Percentiles rank a stretch among this genome's conserved stretches.
Evolutionary conservation across 495 filamentous ascomycete genomes (phyloP).

Genomic region (Saxophila tyrrhenica): DNA sequence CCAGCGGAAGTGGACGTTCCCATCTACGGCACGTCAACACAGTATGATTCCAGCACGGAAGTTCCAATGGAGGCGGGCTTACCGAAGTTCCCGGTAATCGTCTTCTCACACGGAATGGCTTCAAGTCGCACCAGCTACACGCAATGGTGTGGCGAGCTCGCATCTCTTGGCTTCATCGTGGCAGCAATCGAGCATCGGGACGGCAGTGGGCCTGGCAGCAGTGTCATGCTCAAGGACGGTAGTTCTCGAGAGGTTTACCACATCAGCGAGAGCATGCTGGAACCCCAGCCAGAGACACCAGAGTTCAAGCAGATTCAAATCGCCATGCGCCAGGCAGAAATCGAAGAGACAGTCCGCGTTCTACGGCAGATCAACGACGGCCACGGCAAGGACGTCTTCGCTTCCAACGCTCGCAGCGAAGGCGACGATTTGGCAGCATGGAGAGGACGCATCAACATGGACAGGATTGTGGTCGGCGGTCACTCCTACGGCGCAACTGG

Average conservation of each 20-base stretch:
- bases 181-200: constrained; percentile 44
- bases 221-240: constrained; percentile 28
- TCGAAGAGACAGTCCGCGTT: constrained; percentile 38
- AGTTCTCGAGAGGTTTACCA: constrained; percentile 21
- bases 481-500: constrained; percentile 45
- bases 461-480: constrained; percentile 37
- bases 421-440: constrained; percentile 23
- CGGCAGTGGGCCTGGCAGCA: constrained; percentile 39
- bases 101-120: constrained; percentile 46
- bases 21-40: constrained; percentile 24
- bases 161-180: constrained; percentile 40
- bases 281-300: constrained; percentile 18
- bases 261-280: constrained; percentile 8
- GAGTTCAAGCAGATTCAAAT: constrained; percentile 39
- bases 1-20: constrained; percentile 36
- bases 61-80: constrained; percentile 15
- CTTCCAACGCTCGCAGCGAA: constrained; percentile 22
- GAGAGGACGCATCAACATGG: constrained; percentile 26
- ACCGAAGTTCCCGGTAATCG: constrained; percentile 32
- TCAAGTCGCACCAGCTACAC: constrained; percentile 41
- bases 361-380: constrained; percentile 36
- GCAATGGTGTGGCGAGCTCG: constrained; percentile 42
- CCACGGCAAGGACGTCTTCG: constrained; percentile 26
- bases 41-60: constrained; percentile 8
- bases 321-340: constrained; percentile 42